These are phyloP conservation scores for Leptographium lundbergii DNA, from an alignment of 2,329 filamentous ascomycete genomes.

Conservation along the genomic window DNA sequence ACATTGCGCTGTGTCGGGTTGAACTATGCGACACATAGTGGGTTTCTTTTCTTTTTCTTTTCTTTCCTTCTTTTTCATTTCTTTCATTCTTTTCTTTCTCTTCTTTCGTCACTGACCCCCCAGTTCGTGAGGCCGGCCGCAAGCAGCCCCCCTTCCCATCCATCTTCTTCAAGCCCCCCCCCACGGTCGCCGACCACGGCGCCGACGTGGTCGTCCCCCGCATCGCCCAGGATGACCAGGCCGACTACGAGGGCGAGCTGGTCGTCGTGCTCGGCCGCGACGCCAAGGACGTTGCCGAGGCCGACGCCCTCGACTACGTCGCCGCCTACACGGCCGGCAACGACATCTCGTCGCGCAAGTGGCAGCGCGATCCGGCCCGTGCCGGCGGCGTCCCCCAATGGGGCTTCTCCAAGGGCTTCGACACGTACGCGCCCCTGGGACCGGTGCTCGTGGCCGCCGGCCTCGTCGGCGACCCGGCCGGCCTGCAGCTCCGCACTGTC, in stretches of 20 bases:
- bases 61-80: background rate
- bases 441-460: slow-evolving; percentile 13
- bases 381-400: slow-evolving; percentile 43
- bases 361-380: slow-evolving; percentile 33
- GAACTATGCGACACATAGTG: slow-evolving; percentile 45
- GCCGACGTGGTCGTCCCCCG: slow-evolving; percentile 30
- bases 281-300: slow-evolving; percentile 29
- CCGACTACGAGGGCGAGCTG: slow-evolving; percentile 32
- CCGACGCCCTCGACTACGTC: slow-evolving; percentile 34
- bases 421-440: slow-evolving; percentile 38
- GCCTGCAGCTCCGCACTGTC: slow-evolving; percentile 29
- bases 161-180: slow-evolving; percentile 37
- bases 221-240: slow-evolving; percentile 26
- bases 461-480: slow-evolving; percentile 28
- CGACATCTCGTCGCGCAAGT: slow-evolving; percentile 35
- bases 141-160: slow-evolving; percentile 34
- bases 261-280: slow-evolving; percentile 4
- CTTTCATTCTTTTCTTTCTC: background rate
- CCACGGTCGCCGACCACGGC: slow-evolving; percentile 23
- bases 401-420: slow-evolving; percentile 44
- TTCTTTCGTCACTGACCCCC: background rate
- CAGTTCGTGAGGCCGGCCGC: slow-evolving; percentile 38
- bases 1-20: slow-evolving; percentile 46
- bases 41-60: background rate
- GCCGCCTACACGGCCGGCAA: slow-evolving; percentile 42